Conservation (phyloP, 345 rosid species). For the Aegle marmelos region DNA sequence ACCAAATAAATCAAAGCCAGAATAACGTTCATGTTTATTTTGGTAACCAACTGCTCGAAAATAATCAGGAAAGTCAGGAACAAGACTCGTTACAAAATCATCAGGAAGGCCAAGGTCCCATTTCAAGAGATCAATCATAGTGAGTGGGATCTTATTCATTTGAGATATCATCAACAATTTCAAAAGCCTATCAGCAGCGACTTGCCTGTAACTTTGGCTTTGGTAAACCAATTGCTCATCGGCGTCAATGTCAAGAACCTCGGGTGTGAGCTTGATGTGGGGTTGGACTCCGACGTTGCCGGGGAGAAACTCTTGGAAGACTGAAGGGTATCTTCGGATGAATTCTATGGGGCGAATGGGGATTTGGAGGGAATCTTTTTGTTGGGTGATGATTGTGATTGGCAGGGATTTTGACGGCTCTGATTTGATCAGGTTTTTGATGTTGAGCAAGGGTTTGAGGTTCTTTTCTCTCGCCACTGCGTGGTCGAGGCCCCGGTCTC, state of each 20-base stretch:
- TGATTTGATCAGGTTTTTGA: conserved; percentile 71
- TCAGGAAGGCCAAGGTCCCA: conserved; percentile 90
- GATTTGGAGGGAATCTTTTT: conserved; percentile 51
- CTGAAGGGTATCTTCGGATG: conserved; percentile 67
- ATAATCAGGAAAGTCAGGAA: conserved; percentile 82
- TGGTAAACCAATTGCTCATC: conserved; percentile 84
- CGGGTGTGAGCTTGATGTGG: conserved; percentile 76
- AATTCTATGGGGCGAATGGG: conserved; percentile 89
- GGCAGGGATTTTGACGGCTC: conserved; percentile 95
- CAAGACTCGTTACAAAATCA: conserved; percentile 44
- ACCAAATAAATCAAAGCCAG: conserved; percentile 12
- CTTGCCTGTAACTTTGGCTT: conserved; percentile 57
- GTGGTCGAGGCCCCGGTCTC: conserved; percentile 98
- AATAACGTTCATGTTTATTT: not conserved
- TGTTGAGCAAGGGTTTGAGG: conserved; percentile 55
- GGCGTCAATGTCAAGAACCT: conserved; percentile 66
- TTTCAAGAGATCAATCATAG: conserved; percentile 51
- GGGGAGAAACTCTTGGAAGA: conserved; percentile 73
- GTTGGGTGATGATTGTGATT: conserved; percentile 50
- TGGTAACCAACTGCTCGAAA: conserved; percentile 46
- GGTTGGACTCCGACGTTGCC: conserved; percentile 76
- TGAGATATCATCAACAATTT: conserved; percentile 70
- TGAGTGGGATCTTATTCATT: conserved; percentile 55
- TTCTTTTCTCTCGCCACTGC: conserved; percentile 83
- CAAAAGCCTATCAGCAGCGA: conserved; percentile 65